A percentile compares a stretch with the other conserved stretches of the same genome.
These are phyloP conservation scores for Xylogone sp. DNA, from an alignment of 2,329 filamentous ascomycete genomes.

Conservation along the genomic window DNA sequence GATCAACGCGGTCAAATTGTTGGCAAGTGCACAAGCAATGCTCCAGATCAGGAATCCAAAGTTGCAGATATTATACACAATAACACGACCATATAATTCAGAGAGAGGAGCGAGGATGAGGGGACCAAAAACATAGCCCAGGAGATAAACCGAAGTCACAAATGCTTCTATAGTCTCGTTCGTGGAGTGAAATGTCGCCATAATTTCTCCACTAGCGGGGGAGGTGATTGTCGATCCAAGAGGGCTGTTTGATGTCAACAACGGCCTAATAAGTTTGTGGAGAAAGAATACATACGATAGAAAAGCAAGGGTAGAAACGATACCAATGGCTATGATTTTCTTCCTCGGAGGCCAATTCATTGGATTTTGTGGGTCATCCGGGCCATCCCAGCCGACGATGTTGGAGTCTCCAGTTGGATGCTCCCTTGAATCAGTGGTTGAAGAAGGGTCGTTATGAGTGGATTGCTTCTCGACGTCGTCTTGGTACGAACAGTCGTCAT, in stretches of 20 bases:
- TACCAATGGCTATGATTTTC: slow-evolving; percentile 5
- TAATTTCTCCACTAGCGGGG: slow-evolving; percentile 40
- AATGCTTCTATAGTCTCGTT: slow-evolving; percentile 50
- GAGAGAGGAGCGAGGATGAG: slow-evolving; percentile 39
- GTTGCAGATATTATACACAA: slow-evolving; percentile 47
- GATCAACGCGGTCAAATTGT: slow-evolving; percentile 43
- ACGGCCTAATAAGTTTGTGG: not conserved
- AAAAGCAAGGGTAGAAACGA: not conserved
- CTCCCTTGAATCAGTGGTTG: no score
- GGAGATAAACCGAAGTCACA: slow-evolving; percentile 42
- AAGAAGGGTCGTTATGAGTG: no score
- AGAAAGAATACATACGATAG: not conserved
- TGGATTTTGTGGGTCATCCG: slow-evolving; percentile 11
- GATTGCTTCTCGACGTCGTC: no score
- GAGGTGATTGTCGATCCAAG: slow-evolving; percentile 40
- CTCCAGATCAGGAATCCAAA: slow-evolving; percentile 41
- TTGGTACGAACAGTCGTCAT: no score
- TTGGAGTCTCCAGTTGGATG: no score
- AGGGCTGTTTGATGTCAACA: not conserved
- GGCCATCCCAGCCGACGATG: slow-evolving; percentile 8
- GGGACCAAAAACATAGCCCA: slow-evolving; percentile 3
- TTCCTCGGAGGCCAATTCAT: slow-evolving; percentile 13
- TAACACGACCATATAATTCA: slow-evolving; percentile 52
- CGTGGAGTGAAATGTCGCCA: slow-evolving; percentile 39
- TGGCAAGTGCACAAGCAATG: slow-evolving; percentile 46